phyloP scores from a whole-genome alignment of 1,284 basidiomycete species.

The Trametes hirsuta region DNA sequence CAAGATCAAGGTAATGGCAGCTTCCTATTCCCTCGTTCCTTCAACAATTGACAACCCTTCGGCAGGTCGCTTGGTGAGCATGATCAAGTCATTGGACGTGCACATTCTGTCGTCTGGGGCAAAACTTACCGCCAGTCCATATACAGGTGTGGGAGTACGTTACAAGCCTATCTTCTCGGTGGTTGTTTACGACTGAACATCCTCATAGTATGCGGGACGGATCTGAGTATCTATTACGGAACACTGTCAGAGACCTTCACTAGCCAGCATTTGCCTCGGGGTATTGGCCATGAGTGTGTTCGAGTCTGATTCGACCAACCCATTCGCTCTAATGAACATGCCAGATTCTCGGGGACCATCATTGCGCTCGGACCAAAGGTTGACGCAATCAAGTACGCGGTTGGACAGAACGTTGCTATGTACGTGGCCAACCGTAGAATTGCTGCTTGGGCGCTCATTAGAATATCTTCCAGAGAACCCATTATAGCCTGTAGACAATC shows the following conservation, averaged over 20 bases:
- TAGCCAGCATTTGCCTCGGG: constrained; percentile 31
- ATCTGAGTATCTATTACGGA: constrained; percentile 26
- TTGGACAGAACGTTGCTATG: constrained; percentile 37
- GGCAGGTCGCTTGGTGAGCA: constrained; percentile 6
- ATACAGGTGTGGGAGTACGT: not conserved
- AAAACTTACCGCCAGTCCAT: not conserved
- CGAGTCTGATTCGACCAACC: not conserved
- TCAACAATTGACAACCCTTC: not conserved
- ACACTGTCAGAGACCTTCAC: constrained; percentile 32
- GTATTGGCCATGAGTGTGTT: constrained; percentile 38
- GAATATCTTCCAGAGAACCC: constrained; percentile 28
- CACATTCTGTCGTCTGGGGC: not conserved
- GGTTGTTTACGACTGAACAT: no score
- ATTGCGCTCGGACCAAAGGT: constrained; percentile 31
- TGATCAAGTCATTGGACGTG: not conserved
- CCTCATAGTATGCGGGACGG: not conserved
- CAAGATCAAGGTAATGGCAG: constrained; percentile 34
- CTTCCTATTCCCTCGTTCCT: not conserved
- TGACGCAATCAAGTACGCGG: constrained; percentile 24
- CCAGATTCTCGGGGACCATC: constrained; percentile 36
- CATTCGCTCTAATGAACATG: no score
- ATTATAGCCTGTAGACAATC: not conserved
- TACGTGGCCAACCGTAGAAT: constrained; percentile 10
- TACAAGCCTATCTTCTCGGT: not conserved
- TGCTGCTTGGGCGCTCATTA: not conserved